Evolutionary conservation across 176 grass and related monocot genomes (phyloP), one percentile per base, ranked within the genome.

Genomic region (Pontederia paniculata): DNA sequence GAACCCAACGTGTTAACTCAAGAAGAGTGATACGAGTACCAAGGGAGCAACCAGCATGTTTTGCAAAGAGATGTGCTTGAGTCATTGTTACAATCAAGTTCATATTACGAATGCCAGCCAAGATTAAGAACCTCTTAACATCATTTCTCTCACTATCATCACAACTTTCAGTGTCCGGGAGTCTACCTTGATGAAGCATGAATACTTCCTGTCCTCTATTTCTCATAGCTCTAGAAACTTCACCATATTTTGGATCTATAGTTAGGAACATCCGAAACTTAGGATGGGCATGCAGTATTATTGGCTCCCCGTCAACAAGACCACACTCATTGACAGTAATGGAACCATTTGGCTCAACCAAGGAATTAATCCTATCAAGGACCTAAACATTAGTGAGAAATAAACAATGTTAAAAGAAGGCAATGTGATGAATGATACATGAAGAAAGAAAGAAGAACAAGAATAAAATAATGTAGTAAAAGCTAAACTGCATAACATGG

Each of bases 141-240:
- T 84, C 82, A 54, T 76, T 80, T 67, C 45, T 74, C 64, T 81
- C 67, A 17, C 22, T 76, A 46, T 68, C 65, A 55, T 50, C 55
- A 17, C 58, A 23, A 7, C 47, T 51, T 58, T 80, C 70, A 41
- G 60, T 57, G 45, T 77, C 45, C 37, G 73, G 25, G 52, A 65
- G 69, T 51, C 58, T 62, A 67, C 54, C 69, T 64, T 80, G 82
- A 42, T 86, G 66, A 69, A 78, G 78, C 52, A 96, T 41, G 74
- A 83, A 96, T 52, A 96, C 77, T 73, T 96, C 90, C 3, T 89
- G 74, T 58, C 85, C 90, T 66, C 90, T 82, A 28, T 96, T 96
- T 49, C 85, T 70, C 90, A 96, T 96, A 64, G 90, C 90, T 69
- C 90, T 86, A 58, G 90, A 96, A 74, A 96, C 85, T 73, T 96